Base-by-base conservation (phyloP, 2,329 filamentous ascomycete species). In the Raffaelea arxii region DNA sequence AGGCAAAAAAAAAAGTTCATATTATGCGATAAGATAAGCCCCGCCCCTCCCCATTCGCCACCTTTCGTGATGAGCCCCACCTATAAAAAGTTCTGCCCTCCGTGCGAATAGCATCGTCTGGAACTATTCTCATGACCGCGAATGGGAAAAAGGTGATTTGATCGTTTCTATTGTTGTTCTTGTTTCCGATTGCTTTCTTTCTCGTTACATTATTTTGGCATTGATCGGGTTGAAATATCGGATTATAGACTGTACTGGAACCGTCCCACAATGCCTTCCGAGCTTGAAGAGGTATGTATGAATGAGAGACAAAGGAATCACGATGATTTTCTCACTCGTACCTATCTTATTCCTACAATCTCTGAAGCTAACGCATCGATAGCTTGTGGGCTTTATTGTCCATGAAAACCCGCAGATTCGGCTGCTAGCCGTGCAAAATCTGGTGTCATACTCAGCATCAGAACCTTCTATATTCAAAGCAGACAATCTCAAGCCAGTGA, bases 371-470 rank as follows among this genome's bases (percentile, higher is more conserved):
- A 46, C 25, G 24, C 18, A 18, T 9, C 43, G 24, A 41, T 56
- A 94, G 87, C 80, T 95, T 46, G 88, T 96, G 51, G 88, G 89
- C 62, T 96, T 97, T 66, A 85, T 97, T 49, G 84, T 86, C 65
- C 84, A 94, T 67, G 86, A 86, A 50, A 95, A 94, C 62, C 87
- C 88, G 37, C 86, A 95, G 62, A 88, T 97, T 53, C 81, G 92
- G 56, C 81, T 87, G 62, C 75, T 91, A 55, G 90, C 90, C 42
- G 80, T 83, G 46, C 89, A 95, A 64, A 86, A 94, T 56, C 74
- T 96, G 30, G 81, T 96, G 40, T 86, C 88, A 11, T 97, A 86
- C 54, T 86, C 86, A 22, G 74, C 79, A 11, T 67, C 75, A 2
- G 76, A 95, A 54, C 83, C 86, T 0, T 69, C 72, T 0, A 77